phyloP scores from a whole-genome alignment of 257 asterid species.

The Petunia secreta region DNA sequence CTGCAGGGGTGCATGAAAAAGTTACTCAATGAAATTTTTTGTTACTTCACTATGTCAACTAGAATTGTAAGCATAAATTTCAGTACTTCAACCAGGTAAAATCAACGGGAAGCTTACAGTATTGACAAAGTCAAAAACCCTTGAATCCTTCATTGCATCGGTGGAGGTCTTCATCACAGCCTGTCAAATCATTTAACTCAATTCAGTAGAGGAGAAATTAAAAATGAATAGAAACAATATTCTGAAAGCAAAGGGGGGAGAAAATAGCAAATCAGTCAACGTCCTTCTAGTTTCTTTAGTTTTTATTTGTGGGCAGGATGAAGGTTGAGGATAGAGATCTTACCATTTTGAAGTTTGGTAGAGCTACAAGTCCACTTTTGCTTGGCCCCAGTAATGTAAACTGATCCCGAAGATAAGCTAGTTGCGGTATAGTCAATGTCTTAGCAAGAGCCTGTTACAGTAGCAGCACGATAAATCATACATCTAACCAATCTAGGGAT shows the following conservation, averaged over 20 bases:
- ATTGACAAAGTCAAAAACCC: conserved; percentile 77
- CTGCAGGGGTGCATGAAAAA: conserved; percentile 42
- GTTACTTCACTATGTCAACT: not conserved
- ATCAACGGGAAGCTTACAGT: conserved; percentile 53
- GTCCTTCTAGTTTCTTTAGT: not conserved
- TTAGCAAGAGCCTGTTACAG: conserved; percentile 82
- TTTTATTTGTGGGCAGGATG: not conserved
- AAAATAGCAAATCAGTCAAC: not conserved
- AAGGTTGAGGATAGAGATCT: conserved; percentile 32
- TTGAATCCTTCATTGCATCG: conserved; percentile 92
- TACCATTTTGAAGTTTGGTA: conserved; percentile 74
- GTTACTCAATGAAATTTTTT: not conserved
- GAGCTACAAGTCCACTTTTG: conserved; percentile 75
- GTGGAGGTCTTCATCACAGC: conserved; percentile 70
- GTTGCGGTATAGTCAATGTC: conserved; percentile 75
- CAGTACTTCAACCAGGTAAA: not conserved
- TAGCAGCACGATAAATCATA: not conserved
- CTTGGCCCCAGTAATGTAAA: conserved; percentile 80
- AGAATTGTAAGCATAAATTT: not conserved
- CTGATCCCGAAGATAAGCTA: conserved; percentile 89
- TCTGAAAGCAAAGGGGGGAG: too few relatives aligned
- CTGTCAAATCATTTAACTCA: conserved; percentile 40
- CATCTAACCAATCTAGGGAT: not conserved
- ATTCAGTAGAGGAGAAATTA: not conserved
- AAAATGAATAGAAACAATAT: not conserved